Base-by-base conservation (phyloP, 371 early-diverging fungal species). In the Apophysomyces elegans region DNA sequence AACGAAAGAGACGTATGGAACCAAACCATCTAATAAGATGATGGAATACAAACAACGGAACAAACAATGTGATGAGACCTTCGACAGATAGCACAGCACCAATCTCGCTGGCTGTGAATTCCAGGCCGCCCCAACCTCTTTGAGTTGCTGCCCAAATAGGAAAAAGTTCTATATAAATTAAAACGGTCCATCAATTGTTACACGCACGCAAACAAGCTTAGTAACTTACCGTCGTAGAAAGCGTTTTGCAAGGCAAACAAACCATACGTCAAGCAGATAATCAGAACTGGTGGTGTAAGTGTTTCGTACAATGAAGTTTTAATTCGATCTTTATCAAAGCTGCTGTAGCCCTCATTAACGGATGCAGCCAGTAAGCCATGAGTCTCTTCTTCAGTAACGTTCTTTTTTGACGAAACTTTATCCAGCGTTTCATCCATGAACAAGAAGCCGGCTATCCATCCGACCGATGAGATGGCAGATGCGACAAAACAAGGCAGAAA, bases 401-500 rank as follows among this genome's bases (percentile, higher is more conserved):
- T 2, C 56, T 63, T 12, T 58, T 61, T n/a, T 16, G 5, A 41
- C 13, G 54, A 38, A 2, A 21, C 63, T 57, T 18, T 39, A 4
- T 41, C 38, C 47, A 65, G 69, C 2, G 95, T 93, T 71, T 96
- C 97, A 46, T 93, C 86, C 38, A 96, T 73, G 60, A 76, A 90
- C 47, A 92, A 81, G 11, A 84, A 71, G 1, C 91, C 93, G 26
- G 91, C 73, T 0, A 88, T 58, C 21, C 88, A 83, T 6, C 94
- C 93, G 58, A 86, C 62, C 2, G 85, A 44, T 58, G 87, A 81
- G 5, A 94, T 80, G 6, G 70, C 59, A 1, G 91, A 81, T 7
- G 91, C 86, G 11, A 91, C 84, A 8, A 90, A 73, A 68, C 95
- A 96, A 0, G 97, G 97, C 8, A 97, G 82, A 56, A 94, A 86